Evolutionary conservation across 176 grass and related monocot species (phyloP), one percentile per base, ranked within the genome.

Genomic region (Carex pumila): DNA sequence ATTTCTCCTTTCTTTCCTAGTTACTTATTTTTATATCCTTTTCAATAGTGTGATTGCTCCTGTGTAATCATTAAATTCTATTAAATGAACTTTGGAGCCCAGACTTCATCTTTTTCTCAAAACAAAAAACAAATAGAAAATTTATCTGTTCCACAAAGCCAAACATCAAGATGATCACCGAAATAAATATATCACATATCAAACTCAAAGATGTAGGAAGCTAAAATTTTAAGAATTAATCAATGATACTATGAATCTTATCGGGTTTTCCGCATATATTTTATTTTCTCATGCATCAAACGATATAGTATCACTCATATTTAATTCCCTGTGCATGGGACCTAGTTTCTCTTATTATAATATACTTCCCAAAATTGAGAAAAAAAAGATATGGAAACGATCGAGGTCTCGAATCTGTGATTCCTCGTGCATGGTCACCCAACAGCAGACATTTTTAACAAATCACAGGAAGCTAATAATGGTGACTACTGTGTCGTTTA

Each of bases 371-470:
- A 30, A 32, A 56, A 77, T 18, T 7, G 4, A 56, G 1, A 12
- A 56, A 12, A n/a, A 25, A 31, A 18, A 56, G 2, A 50, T 50
- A 53, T 56, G 41, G 73, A 56, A 77, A 77, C 73, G n/a, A n/a
- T n/a, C n/a, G 73, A 77, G 25, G 73, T 56, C 73, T 83, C 43
- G 36, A 83, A 67, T 66, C 39, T 67, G 39, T 25, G 39, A 45
- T 45, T 83, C 29, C 80, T 83, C 80, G 25, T 83, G 80, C 80
- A 83, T 54, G 63, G 80, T 66, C 80, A 54, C 80, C 61, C 61
- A 83, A 62, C 57, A 54, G 47, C 80, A 53, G 61, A 83, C 80
- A 83, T 17, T 54, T 13, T 49, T 68, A 62, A 62, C 54, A 81
- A 83, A 52, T 66, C 60, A 67, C 21, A 32, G 50, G 73, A 55